Percentiles rank a stretch among this genome's conserved stretches.
Conservation (phyloP, 2,329 filamentous ascomycete genomes). For the Ascochyta fabae region DNA sequence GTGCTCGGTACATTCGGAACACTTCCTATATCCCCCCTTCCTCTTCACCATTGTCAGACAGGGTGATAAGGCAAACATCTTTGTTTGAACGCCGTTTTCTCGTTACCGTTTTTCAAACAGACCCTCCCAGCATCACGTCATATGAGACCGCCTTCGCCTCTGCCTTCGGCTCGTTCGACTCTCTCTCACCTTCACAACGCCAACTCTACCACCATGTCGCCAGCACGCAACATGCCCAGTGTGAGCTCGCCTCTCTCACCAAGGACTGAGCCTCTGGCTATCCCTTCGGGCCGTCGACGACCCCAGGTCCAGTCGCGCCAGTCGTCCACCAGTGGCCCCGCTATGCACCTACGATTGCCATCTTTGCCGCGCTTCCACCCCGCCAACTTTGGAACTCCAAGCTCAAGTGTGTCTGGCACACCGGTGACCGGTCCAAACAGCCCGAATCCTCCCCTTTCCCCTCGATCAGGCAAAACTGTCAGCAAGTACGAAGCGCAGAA, state of each 20-base stretch:
- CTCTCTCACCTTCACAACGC: conserved; percentile 24
- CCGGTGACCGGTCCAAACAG: conserved; percentile 49
- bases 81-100: conserved; percentile 3
- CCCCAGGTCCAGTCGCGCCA: conserved; percentile 42
- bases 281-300: conserved; percentile 46
- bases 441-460: conserved; percentile 53
- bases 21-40: conserved; percentile 2
- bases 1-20: conserved; percentile 18
- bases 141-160: conserved; percentile 34
- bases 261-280: conserved; percentile 44
- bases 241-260: conserved; percentile 45
- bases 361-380: conserved; percentile 60
- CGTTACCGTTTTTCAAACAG: conserved; percentile 13
- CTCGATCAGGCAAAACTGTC: conserved; percentile 46
- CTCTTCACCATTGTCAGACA: conserved; percentile 9
- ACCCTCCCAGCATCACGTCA: conserved; percentile 35
- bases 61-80: conserved; percentile 9
- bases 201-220: conserved; percentile 34
- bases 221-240: conserved; percentile 40
- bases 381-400: conserved; percentile 56
- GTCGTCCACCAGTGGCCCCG: conserved; percentile 43
- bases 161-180: conserved; percentile 28
- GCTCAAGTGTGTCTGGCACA: conserved; percentile 47
- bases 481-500: conserved; percentile 58
- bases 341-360: conserved; percentile 53